phyloP scores from a whole-genome alignment of 257 asterid species.

The Plectranthus barbatus region DNA sequence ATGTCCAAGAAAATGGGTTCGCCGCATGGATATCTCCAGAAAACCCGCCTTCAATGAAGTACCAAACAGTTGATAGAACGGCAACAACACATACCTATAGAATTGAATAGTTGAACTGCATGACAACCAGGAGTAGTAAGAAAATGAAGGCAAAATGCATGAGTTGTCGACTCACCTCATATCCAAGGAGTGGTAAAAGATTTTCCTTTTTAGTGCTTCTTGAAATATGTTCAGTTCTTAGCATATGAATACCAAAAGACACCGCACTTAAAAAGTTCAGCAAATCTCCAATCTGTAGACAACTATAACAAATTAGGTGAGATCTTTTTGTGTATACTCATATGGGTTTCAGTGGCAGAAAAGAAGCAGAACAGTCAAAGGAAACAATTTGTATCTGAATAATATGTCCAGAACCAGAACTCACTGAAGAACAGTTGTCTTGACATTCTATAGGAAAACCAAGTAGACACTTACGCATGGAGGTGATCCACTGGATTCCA shows the following conservation, averaged over 20 bases:
- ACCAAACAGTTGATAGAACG: constrained; percentile 54
- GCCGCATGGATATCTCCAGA: constrained; percentile 30
- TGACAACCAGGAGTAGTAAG: constrained; percentile 4
- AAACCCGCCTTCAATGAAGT: constrained; percentile 34
- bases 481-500: constrained; percentile 85
- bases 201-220: constrained; percentile 49
- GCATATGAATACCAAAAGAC: constrained; percentile 75
- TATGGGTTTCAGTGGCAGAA: background rate
- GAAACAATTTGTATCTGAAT: constrained; percentile 3
- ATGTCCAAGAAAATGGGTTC: constrained; percentile 48
- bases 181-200: constrained; percentile 65
- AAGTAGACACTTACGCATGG: constrained; percentile 51
- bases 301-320: constrained; percentile 3
- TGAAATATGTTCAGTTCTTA: constrained; percentile 67
- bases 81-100: constrained; percentile 60
- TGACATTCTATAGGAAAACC: background rate
- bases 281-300: constrained; percentile 67
- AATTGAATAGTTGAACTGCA: constrained; percentile 4
- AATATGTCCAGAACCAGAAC: background rate
- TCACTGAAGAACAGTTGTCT: background rate
- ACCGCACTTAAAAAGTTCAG: constrained; percentile 65
- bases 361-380: background rate
- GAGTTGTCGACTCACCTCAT: constrained; percentile 40
- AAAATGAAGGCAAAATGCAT: background rate
- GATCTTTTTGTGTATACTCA: background rate